Conservation (phyloP, 305 asterid species). For the Coffea humblotiana region DNA sequence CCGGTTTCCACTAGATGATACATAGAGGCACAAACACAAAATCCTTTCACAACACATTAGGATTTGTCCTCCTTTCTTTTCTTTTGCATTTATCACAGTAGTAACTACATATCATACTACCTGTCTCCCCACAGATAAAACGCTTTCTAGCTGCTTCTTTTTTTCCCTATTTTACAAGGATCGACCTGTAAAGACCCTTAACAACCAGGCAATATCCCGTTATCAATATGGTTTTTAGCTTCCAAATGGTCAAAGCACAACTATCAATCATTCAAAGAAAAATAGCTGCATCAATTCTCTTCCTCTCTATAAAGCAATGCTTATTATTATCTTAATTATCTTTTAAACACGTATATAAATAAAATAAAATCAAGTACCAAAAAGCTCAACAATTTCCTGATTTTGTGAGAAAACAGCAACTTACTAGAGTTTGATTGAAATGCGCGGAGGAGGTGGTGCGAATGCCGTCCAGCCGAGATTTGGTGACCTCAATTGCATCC, state of each 20-base stretch:
- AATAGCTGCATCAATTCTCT: too few relatives aligned
- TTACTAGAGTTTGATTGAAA: conserved; percentile 72
- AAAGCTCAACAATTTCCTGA: background rate
- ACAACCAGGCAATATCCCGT: too few relatives aligned
- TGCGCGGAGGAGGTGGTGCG: conserved; percentile 80
- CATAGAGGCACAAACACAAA: background rate
- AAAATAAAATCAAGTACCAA: background rate
- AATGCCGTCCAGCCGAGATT: conserved; percentile 68
- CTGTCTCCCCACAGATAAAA: background rate
- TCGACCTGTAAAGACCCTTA: too few relatives aligned
- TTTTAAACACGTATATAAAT: background rate
- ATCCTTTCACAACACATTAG: background rate
- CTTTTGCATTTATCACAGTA: background rate
- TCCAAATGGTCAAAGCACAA: too few relatives aligned
- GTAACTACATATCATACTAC: background rate
- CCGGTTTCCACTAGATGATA: too few relatives aligned
- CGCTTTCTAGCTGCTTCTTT: too few relatives aligned
- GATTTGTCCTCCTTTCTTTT: background rate
- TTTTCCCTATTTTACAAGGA: too few relatives aligned
- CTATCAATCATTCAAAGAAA: too few relatives aligned
- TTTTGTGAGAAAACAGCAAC: background rate
- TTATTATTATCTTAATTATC: too few relatives aligned
- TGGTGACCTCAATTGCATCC: conserved; percentile 57
- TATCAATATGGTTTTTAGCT: too few relatives aligned
- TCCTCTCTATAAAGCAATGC: too few relatives aligned